These are phyloP conservation scores for Fraxinus ornus DNA, from an alignment of 305 asterid species.

Conservation along the genomic window DNA sequence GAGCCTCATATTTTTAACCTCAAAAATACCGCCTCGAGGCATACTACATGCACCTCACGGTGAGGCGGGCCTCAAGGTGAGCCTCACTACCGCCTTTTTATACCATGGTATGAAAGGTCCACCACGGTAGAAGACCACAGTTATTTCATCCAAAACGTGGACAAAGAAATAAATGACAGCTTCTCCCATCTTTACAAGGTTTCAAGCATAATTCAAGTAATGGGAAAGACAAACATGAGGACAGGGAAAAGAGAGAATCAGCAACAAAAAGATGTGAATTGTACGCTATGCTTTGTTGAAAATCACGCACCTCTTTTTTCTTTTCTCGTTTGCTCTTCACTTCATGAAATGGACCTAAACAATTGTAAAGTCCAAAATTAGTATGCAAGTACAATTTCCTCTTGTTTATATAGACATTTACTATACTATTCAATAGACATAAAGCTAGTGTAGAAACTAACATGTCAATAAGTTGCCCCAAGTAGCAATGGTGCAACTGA, in stretches of 20 bases:
- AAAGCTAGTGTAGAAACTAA: not conserved
- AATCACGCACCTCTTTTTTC: slow-evolving; percentile 85
- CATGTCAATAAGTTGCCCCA: not conserved
- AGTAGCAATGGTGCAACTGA: not conserved
- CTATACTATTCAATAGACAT: not conserved
- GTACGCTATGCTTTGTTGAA: slow-evolving; percentile 17
- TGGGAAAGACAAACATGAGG: not conserved
- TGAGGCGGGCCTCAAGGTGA: too few species aligned
- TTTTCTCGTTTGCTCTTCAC: slow-evolving; percentile 97
- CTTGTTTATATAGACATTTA: not conserved
- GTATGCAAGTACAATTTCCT: not conserved
- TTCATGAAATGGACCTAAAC: slow-evolving; percentile 88
- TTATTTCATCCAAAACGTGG: slow-evolving; percentile 7
- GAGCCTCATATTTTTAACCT: too few species aligned
- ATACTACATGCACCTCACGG: too few species aligned
- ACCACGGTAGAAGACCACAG: not conserved
- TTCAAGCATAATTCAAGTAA: not conserved
- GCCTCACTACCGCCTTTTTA: too few species aligned
- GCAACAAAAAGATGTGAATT: not conserved
- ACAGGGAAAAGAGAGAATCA: not conserved
- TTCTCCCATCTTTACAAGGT: not conserved
- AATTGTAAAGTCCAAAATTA: slow-evolving; percentile 13
- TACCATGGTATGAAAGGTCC: not conserved
- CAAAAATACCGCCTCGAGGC: too few species aligned
- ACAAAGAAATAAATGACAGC: not conserved